Conservation (phyloP, 2,329 filamentous ascomycete species). For the Exophiala bonariae region DNA sequence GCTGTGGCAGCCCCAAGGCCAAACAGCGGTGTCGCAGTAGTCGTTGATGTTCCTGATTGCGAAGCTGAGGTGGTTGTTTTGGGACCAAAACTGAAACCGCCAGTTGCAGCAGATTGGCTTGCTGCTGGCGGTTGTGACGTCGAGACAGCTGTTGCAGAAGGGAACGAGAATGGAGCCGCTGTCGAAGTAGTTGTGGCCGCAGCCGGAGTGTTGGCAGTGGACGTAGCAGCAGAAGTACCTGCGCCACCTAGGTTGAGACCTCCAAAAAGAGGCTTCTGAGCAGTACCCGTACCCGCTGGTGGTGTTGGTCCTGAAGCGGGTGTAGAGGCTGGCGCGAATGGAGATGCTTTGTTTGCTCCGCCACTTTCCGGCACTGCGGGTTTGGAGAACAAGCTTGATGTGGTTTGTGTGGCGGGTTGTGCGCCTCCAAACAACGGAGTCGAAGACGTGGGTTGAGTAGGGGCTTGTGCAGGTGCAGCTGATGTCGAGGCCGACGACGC, state of each 20-base stretch:
- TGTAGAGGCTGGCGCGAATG: conserved; percentile 10
- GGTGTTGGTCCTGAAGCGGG: conserved; percentile 15
- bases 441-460: conserved; percentile 17
- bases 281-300: conserved; percentile 15
- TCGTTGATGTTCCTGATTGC: conserved; percentile 34
- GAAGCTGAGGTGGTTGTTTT: conserved; percentile 29
- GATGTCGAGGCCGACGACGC: conserved; percentile 2
- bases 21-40: conserved; percentile 33
- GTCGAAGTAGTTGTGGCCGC: conserved; percentile 33
- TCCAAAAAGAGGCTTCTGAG: conserved; percentile 27
- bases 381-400: conserved; percentile 16
- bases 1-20: conserved; percentile 1
- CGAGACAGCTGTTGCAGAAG: conserved; percentile 26
- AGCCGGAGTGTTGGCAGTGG: conserved; percentile 29
- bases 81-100: conserved; percentile 26
- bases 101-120: conserved; percentile 17
- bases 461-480: conserved; percentile 9
- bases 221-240: conserved; percentile 30
- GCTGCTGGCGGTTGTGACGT: conserved; percentile 28
- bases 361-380: conserved; percentile 9
- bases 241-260: conserved; percentile 25
- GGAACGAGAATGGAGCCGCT: conserved; percentile 29
- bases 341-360: conserved; percentile 14
- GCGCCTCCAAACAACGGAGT: conserved; percentile 13
- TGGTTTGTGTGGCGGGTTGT: conserved; percentile 1